These are phyloP conservation scores for Hypholoma fasciculare DNA, from an alignment of 768 basidiomycete species.

Conservation along the genomic window DNA sequence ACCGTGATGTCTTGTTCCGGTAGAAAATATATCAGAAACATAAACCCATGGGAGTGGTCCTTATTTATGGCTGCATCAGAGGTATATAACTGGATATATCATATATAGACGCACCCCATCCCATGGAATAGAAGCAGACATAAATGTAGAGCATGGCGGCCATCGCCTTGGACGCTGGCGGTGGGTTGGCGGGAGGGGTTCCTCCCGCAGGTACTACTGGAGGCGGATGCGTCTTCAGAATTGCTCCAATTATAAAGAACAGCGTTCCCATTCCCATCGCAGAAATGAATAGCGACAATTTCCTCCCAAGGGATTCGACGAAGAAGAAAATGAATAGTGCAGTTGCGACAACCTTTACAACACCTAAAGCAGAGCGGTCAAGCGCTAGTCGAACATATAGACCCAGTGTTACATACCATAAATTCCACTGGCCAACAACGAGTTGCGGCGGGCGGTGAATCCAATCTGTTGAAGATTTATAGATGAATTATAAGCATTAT, in stretches of 20 bases:
- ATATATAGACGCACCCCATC: conserved; percentile 55
- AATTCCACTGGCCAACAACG: conserved; percentile 71
- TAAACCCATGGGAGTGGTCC: conserved; percentile 57
- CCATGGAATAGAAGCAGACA: conserved; percentile 87
- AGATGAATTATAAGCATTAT: not conserved
- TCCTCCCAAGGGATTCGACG: conserved; percentile 70
- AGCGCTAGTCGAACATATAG: not conserved
- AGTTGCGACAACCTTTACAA: conserved; percentile 68
- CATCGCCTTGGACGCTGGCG: conserved; percentile 75
- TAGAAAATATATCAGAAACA: conserved; percentile 86
- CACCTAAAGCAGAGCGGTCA: not conserved
- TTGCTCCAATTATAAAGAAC: conserved; percentile 84
- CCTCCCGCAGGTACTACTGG: conserved; percentile 27
- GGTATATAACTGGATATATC: not conserved
- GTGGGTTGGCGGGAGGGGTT: conserved; percentile 30
- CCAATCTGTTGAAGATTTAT: conserved; percentile 50
- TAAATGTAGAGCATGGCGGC: conserved; percentile 86
- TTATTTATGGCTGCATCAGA: conserved; percentile 25
- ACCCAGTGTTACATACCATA: conserved; percentile 38
- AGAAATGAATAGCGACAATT: conserved; percentile 68
- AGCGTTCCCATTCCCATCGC: conserved; percentile 76
- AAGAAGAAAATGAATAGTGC: conserved; percentile 64
- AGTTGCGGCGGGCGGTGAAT: conserved; percentile 54
- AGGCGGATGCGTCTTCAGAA: conserved; percentile 77
- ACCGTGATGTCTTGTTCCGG: conserved; percentile 80